Conservation (phyloP, 257 asterid genomes). For the Schizonepeta tenuifolia region DNA sequence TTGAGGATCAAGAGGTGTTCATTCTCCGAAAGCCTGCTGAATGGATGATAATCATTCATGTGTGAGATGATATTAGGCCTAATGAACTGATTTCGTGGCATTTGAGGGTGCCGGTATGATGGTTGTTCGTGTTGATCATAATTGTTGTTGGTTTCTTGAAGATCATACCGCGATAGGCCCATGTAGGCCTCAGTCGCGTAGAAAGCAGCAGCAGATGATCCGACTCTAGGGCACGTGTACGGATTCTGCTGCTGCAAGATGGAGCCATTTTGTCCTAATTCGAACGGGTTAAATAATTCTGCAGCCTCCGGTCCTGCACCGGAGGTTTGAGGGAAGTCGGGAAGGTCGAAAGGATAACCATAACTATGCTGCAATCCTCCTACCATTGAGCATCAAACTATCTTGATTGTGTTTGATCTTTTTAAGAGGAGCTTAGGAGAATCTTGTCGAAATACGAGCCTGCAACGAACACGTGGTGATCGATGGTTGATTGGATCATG, state of each 20-base stretch:
- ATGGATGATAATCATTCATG: constrained; percentile 30
- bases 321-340: constrained; percentile 33
- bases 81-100: constrained; percentile 14
- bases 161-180: constrained; percentile 50
- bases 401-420: constrained; percentile 12
- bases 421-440: not conserved
- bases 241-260: constrained; percentile 31
- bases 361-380: constrained; percentile 38
- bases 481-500: not conserved
- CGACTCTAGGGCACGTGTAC: constrained; percentile 37
- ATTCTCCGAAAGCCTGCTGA: constrained; percentile 44
- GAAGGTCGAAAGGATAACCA: constrained; percentile 35
- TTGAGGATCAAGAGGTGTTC: constrained; percentile 53
- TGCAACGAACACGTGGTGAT: constrained; percentile 23
- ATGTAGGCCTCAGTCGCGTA: constrained; percentile 53
- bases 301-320: constrained; percentile 11
- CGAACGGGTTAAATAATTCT: constrained; percentile 38
- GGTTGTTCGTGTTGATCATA: not conserved
- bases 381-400: constrained; percentile 47
- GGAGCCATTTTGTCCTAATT: constrained; percentile 27
- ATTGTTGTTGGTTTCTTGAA: constrained; percentile 27
- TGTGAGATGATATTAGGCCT: constrained; percentile 32
- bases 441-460: not conserved
- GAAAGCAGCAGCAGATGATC: constrained; percentile 58
- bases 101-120: constrained; percentile 2